phyloP scores from a whole-genome alignment of 192 early-diverging fungal genomes.

The Paraglomus brasilianum region DNA sequence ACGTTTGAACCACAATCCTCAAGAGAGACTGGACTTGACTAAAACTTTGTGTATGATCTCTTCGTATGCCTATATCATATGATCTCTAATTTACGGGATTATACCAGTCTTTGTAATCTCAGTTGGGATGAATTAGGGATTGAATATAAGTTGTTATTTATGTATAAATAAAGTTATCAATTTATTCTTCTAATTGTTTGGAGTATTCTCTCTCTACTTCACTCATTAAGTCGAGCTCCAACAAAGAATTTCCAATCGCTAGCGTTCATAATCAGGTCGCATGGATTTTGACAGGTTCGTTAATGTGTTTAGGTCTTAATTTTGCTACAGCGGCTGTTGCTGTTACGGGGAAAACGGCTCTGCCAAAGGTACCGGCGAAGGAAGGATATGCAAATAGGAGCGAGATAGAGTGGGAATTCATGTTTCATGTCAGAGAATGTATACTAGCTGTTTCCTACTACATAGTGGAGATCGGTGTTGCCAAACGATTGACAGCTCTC shows the following conservation, averaged over 20 bases:
- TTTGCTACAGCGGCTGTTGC: conserved; percentile 73
- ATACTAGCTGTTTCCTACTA: conserved; percentile 68
- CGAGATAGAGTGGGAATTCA: conserved; percentile 65
- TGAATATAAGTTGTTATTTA: too few species aligned
- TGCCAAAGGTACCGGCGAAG: conserved; percentile 71
- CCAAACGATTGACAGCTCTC: conserved; percentile 71
- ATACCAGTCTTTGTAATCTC: too few species aligned
- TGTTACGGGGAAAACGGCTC: conserved; percentile 78
- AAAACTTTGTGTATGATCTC: too few species aligned
- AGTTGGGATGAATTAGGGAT: too few species aligned
- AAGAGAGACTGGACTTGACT: too few species aligned
- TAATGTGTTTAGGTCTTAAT: conserved; percentile 78
- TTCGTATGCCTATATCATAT: too few species aligned
- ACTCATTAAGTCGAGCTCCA: conserved; percentile 60
- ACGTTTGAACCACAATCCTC: too few species aligned
- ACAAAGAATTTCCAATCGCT: conserved; percentile 60
- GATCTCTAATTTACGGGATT: too few species aligned
- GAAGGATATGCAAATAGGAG: conserved; percentile 52
- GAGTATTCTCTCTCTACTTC: conserved; percentile 75
- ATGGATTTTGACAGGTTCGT: conserved; percentile 72
- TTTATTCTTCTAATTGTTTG: too few species aligned
- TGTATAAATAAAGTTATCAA: too few species aligned
- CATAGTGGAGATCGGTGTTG: conserved; percentile 71
- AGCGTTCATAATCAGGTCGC: conserved; percentile 68
- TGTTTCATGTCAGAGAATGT: conserved; percentile 58